Percentiles rank a stretch among this genome's conserved stretches.
Conservation (phyloP, 108 stramenopile species). For the Skeletonema tropicum region DNA sequence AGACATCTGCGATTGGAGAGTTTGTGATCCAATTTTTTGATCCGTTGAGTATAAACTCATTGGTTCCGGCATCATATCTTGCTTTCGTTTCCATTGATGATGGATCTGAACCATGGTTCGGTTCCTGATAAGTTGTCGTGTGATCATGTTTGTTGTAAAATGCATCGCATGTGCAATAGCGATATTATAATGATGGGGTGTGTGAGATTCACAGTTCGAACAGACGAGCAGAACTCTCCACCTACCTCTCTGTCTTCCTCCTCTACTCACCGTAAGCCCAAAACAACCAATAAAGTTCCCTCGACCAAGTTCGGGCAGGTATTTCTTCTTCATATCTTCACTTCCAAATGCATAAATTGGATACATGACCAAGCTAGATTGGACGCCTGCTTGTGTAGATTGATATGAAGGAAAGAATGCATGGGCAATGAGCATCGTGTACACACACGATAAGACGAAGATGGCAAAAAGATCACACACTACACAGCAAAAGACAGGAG, state of each 20-base stretch:
- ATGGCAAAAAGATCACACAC: not conserved
- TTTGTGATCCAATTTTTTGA: conserved; percentile 98
- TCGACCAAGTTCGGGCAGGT: conserved; percentile 84
- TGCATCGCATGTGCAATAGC: not conserved
- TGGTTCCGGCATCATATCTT: conserved; percentile 67
- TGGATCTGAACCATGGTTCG: conserved; percentile 95
- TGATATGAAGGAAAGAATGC: no score
- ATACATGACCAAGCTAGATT: conserved; percentile 94
- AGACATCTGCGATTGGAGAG: conserved; percentile 94
- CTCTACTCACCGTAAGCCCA: conserved; percentile 80
- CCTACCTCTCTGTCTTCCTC: not conserved
- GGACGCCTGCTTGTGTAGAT: conserved; percentile 50
- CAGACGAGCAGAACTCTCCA: no score
- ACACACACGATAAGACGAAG: not conserved
- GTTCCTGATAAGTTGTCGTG: conserved; percentile 55
- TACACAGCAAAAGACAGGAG: not conserved
- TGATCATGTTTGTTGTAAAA: not conserved
- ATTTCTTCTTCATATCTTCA: conserved; percentile 84
- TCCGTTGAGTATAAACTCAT: conserved; percentile 90
- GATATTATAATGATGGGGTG: no score
- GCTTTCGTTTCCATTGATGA: conserved; percentile 89
- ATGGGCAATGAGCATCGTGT: no score
- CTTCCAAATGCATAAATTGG: conserved; percentile 93
- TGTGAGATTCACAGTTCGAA: no score
- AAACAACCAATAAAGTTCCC: conserved; percentile 93